These are phyloP conservation scores for Deuterostichococcus epilithicus DNA, from an alignment of 139 green algal species.

Conservation along the genomic window DNA sequence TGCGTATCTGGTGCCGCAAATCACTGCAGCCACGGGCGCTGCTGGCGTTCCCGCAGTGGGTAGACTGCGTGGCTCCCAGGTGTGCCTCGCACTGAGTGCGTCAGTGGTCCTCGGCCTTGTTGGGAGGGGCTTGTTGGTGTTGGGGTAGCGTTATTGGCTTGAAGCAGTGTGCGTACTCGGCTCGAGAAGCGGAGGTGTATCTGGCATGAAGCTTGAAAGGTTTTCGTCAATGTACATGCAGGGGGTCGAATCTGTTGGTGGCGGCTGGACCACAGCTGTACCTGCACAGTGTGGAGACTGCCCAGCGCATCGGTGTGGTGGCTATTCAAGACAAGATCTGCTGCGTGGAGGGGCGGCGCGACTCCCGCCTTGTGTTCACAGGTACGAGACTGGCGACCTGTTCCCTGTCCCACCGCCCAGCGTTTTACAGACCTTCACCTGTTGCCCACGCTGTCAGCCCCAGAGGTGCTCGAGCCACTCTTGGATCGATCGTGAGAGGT, in stretches of 20 bases:
- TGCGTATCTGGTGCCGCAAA: slow-evolving; percentile 44
- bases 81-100: background rate
- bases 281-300: slow-evolving; percentile 7
- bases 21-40: slow-evolving; percentile 17
- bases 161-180: too few relatives aligned
- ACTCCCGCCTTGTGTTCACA: slow-evolving; percentile 49
- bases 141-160: too few relatives aligned
- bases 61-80: slow-evolving; percentile 33
- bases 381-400: background rate
- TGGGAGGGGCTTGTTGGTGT: too few relatives aligned
- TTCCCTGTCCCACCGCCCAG: too few relatives aligned
- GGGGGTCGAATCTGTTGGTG: slow-evolving; percentile 15
- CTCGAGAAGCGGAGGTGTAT: too few relatives aligned
- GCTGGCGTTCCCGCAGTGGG: slow-evolving; percentile 61
- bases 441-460: too few relatives aligned
- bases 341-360: slow-evolving; percentile 45
- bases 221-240: background rate
- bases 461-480: too few relatives aligned
- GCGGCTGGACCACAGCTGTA: background rate
- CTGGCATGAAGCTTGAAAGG: too few relatives aligned
- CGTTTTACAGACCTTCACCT: too few relatives aligned
- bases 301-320: background rate
- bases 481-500: too few relatives aligned
- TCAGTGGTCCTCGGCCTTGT: too few relatives aligned
- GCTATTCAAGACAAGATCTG: slow-evolving; percentile 14